Base-by-base conservation (phyloP, 768 basidiomycete genomes). In the Candolleomyces efflorescens region DNA sequence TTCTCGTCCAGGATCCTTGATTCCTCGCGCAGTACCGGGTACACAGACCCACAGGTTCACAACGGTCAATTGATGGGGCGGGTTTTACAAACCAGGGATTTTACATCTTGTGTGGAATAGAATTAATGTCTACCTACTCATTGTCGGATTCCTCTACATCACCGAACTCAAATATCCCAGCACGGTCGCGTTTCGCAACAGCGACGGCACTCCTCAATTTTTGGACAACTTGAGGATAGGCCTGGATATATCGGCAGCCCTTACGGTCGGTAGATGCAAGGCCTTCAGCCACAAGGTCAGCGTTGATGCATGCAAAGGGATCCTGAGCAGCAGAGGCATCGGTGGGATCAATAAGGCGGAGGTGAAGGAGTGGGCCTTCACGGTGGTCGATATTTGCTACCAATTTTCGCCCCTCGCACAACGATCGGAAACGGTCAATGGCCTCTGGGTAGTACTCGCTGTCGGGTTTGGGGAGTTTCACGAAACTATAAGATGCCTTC, bases 401-500 rank as follows among this genome's bases (percentile, higher is more conserved):
- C n/a, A 98, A 80, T 67, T 94, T 94, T 54, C 94, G 88, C n/a
- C 92, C 93, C 72, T 94, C 94, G 63, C 89, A 91, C 18, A 94
- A 76, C 15, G 80, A 71, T 23, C 87, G 84, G 86, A 98, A 98
- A 51, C 91, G 86, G 51, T 92, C 88, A 49, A 94, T 68, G 3
- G 95, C 90, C 58, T 98, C 96, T 0, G 75, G 67, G 51, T 88
- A 84, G 72, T 98, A 97, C 59, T 99, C 97, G 69, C 87, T 94
- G 9, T 89, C 85, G 9, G 84, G 74, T 17, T 84, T 84, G 18
- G 87, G 85, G 37, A 96, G 81, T 69, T 90, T 92, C 60, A 98
- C 77, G 69, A 98, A 98, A 68, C 94, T 94, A 62, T 13, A 53
- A 47, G 62, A 26, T 27, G 45, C 60, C 11, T 27, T 53, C 44